Evolutionary conservation across 176 grass and related monocot species (phyloP), one percentile per base, ranked within the genome.

Genomic region (Ampelocalamus luodianensis): DNA sequence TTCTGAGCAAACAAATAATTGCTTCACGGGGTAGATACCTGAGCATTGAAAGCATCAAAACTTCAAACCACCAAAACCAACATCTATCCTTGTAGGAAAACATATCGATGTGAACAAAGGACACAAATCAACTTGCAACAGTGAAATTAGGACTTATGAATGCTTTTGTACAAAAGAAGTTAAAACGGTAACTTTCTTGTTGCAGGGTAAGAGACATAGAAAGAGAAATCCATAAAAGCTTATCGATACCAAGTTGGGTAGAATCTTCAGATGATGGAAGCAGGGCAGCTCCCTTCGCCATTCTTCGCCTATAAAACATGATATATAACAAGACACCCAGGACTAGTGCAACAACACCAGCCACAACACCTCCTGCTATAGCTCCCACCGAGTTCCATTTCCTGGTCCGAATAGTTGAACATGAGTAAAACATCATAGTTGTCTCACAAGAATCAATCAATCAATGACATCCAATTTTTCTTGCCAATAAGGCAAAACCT

Each of bases 351-450:
- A 48, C 50, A 71, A 89, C 50, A 54, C 43, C 87, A 58, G 53
- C 91, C 49, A 86, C n/a, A 80, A 88, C 83, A 87, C 92, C 91
- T 76, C 91, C 96, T 75, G 67, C 93, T 87, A 99, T 94, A 83
- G 80, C 86, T 83, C 78, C 90, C 6, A 13, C 53, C 5, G 91
- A 73, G 48, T 18, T 80, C 66, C 82, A n/a, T 84, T 77, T 71
- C 72, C 81, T 90, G 76, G 43, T 34, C 43, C 63, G 10, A 8
- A 74, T 51, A 34, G 48, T 71, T 58, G 48, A 87, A 23, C 39
- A 71, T 65, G 29, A 88, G 68, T 58, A 69, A 68, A 71, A 24
- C 37, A 58, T 59, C 58, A 83, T 23, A 56, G n/a, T 86, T 72
- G 74, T 46, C 63, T 89, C 18, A 70, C 14, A 79, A 74, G 62